Evolutionary conservation across 805 yeast genomes (phyloP), one percentile per base, ranked within the genome.

Genomic region (Ascoidea rubescens): DNA sequence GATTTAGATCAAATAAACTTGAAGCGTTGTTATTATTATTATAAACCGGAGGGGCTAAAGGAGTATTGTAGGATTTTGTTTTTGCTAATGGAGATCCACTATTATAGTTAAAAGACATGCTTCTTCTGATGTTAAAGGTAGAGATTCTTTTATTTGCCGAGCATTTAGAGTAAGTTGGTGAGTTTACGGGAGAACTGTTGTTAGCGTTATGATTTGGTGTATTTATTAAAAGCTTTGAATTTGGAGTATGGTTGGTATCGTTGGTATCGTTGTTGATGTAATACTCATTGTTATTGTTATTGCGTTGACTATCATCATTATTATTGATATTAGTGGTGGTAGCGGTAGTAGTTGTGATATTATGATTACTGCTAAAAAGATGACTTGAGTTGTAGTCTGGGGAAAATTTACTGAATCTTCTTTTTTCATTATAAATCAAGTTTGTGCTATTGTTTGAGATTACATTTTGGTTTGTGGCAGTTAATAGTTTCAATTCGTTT

Each of bases 401-500:
- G 14, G 28, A 21, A 21, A 21, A 21, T 21, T 21, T 21, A 21
- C 28, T 21, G 28, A 21, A 21, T 21, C 28, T 21, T 21, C 28
- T 21, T 21, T 21, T 21, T 3, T 21, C 28, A 37, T 37, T 37
- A 37, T 37, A 10, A 37, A 10, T 37, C 8, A 10, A 10, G 14
- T 37, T 37, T 10, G 8, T 2, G 14, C 4, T 37, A 37, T 37
- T 37, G 14, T 37, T 37, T 10, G 8, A 10, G 4, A 37, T 37
- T 10, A 10, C 14, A 37, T 10, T 10, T 10, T 37, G 8, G 14
- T 37, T 37, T 10, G 48, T 16, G 14, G 28, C 32, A 5, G 55
- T 53, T 21, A 55, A 42, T 21, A 55, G 48, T 43, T 51, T 50
- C 42, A 55, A 50, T 45, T 55, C 58, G 12, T 52, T 33, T 4